Evolutionary conservation across 1,284 basidiomycete species (phyloP).

Genomic region (Gomphus bonarii): DNA sequence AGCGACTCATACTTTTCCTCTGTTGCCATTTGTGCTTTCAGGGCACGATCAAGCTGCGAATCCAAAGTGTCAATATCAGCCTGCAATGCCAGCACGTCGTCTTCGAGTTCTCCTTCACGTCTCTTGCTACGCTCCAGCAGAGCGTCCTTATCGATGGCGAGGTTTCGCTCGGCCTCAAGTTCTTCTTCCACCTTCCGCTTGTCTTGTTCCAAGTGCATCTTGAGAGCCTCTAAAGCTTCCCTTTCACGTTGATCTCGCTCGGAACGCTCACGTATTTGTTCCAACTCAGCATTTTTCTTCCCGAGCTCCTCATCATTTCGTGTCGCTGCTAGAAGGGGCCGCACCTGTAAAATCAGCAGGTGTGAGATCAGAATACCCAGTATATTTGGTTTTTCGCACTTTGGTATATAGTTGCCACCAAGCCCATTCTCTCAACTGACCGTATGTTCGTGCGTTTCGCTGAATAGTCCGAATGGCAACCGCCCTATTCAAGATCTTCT

Average conservation of each 20-base stretch:
- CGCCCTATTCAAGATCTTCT: constrained; percentile 91
- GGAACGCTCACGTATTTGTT: constrained; percentile 73
- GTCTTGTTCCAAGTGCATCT: constrained; percentile 71
- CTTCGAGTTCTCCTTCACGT: constrained; percentile 75
- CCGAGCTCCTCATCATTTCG: constrained; percentile 88
- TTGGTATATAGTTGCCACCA: constrained; percentile 99
- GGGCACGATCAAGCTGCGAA: constrained; percentile 75
- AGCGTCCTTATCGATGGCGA: constrained; percentile 78
- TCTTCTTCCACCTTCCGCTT: constrained; percentile 76
- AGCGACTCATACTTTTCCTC: constrained; percentile 71
- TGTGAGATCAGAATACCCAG: background rate
- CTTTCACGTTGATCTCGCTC: constrained; percentile 79
- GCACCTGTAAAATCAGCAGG: constrained; percentile 41
- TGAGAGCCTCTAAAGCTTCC: constrained; percentile 67
- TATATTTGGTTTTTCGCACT: constrained; percentile 25
- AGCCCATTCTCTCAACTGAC: constrained; percentile 87
- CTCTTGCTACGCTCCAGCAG: constrained; percentile 82
- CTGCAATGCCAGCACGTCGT: constrained; percentile 76
- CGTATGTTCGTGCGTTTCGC: constrained; percentile 87
- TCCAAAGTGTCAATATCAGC: constrained; percentile 79
- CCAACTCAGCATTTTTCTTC: constrained; percentile 81
- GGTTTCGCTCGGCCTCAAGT: constrained; percentile 72
- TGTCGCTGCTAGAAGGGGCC: constrained; percentile 88
- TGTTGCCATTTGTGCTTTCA: constrained; percentile 64
- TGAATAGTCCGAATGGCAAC: constrained; percentile 90